phyloP scores from a whole-genome alignment of 257 asterid genomes.

The Cordia subcordata region DNA sequence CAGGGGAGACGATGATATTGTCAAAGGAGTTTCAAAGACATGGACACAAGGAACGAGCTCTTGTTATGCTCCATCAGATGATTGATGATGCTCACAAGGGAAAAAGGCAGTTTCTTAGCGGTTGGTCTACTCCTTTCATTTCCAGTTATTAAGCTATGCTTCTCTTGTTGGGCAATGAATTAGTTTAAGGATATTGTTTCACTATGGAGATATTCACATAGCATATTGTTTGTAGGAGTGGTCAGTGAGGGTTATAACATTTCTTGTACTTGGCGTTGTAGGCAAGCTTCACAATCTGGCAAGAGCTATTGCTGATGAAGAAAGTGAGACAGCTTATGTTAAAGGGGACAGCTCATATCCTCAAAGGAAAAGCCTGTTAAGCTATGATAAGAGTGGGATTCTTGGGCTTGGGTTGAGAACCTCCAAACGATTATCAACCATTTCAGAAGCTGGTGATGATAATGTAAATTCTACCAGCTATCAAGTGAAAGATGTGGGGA shows the following conservation, averaged over 20 bases:
- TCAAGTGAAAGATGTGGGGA: conserved; percentile 76
- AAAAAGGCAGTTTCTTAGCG: conserved; percentile 93
- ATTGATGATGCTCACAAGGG: conserved; percentile 99
- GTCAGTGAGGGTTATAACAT: conserved; percentile 15
- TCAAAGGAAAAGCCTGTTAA: conserved; percentile 50
- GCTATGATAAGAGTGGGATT: conserved; percentile 56
- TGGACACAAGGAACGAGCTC: conserved; percentile 94
- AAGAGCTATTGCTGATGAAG: conserved; percentile 95
- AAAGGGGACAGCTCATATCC: conserved; percentile 51
- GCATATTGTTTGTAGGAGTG: not conserved
- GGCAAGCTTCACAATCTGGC: conserved; percentile 98
- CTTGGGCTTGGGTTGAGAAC: conserved; percentile 87
- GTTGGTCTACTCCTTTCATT: conserved; percentile 30
- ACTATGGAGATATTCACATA: not conserved
- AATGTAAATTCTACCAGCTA: conserved; percentile 48
- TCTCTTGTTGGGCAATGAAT: not conserved
- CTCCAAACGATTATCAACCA: conserved; percentile 39
- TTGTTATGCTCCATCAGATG: conserved; percentile 94
- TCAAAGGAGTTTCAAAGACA: conserved; percentile 66
- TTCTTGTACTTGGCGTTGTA: conserved; percentile 24
- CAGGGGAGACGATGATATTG: conserved; percentile 61
- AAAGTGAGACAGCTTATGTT: conserved; percentile 63
- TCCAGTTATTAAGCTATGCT: not conserved
- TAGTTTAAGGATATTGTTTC: not conserved
- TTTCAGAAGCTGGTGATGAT: conserved; percentile 52